Percentiles rank a stretch among this genome's conserved stretches.
These are phyloP conservation scores for Pueraria montana DNA, from an alignment of 306 rosid genomes.

Conservation along the genomic window DNA sequence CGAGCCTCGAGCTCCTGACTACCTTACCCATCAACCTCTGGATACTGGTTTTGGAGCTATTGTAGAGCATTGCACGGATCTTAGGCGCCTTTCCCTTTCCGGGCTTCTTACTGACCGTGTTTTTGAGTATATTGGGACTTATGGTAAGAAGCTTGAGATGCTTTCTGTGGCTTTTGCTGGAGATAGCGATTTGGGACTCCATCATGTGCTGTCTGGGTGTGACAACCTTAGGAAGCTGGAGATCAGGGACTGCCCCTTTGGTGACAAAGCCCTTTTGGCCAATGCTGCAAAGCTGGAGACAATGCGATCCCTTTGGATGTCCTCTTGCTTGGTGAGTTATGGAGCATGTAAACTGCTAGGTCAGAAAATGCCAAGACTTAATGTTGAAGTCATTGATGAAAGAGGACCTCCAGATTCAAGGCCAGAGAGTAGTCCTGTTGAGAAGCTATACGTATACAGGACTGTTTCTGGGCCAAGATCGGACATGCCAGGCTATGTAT, in stretches of 20 bases:
- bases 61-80: slow-evolving; percentile 96
- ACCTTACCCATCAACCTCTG: slow-evolving; percentile 73
- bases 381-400: slow-evolving; percentile 96
- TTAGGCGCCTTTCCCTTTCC: slow-evolving; percentile 86
- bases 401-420: slow-evolving; percentile 84
- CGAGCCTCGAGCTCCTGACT: slow-evolving; percentile 84
- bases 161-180: slow-evolving; percentile 98
- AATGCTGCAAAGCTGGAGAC: slow-evolving; percentile 99
- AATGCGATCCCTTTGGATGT: slow-evolving; percentile 99
- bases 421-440: slow-evolving; percentile 84
- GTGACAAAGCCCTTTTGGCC: slow-evolving; percentile 97
- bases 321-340: slow-evolving; percentile 92
- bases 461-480: slow-evolving; percentile 80
- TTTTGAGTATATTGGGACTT: slow-evolving; percentile 79
- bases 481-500: slow-evolving; percentile 88
- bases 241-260: slow-evolving; percentile 99
- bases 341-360: slow-evolving; percentile 97
- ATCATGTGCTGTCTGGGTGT: slow-evolving; percentile 90
- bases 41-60: slow-evolving; percentile 96
- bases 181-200: slow-evolving; percentile 92
- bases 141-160: slow-evolving; percentile 95
- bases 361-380: slow-evolving; percentile 87
- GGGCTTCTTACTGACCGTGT: slow-evolving; percentile 91
- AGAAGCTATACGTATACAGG: slow-evolving; percentile 90
- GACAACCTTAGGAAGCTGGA: slow-evolving; percentile 96